Percentiles rank a stretch among this genome's conserved stretches.
These are phyloP conservation scores for Cryoendolithus antarcticus DNA, from an alignment of 2,329 filamentous ascomycete genomes.

Conservation along the genomic window DNA sequence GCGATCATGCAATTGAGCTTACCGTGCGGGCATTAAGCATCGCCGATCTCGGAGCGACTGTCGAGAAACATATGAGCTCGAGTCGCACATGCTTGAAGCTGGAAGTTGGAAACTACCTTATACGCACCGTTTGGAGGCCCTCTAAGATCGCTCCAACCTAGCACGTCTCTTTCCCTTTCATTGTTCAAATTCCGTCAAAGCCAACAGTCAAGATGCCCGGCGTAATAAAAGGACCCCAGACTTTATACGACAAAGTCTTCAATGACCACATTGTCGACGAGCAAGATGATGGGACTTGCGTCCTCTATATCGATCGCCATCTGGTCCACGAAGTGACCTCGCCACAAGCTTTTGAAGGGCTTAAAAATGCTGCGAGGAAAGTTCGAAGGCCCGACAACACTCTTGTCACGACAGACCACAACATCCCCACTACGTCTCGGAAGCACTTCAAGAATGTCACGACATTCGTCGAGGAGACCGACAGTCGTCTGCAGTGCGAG, in stretches of 20 bases:
- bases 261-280: conserved; percentile 89
- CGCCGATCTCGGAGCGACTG: no score
- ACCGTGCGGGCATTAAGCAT: no score
- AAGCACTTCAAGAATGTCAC: conserved; percentile 90
- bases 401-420: conserved; percentile 92
- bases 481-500: conserved; percentile 85
- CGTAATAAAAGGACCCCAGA: conserved; percentile 19
- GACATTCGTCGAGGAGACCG: conserved; percentile 87
- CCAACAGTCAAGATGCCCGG: conserved; percentile 15
- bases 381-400: conserved; percentile 95
- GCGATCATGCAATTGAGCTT: no score
- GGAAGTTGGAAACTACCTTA: no score
- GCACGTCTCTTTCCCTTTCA: no score
- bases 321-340: conserved; percentile 98
- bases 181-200: no score
- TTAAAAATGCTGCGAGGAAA: conserved; percentile 75
- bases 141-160: no score
- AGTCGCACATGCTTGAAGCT: no score
- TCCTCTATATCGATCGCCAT: conserved; percentile 93
- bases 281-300: conserved; percentile 81
- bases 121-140: no score
- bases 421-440: conserved; percentile 81
- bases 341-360: conserved; percentile 94
- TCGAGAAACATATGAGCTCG: no score
- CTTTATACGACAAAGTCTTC: conserved; percentile 86